These are phyloP conservation scores for Moelleriella libera DNA, from an alignment of 2,329 filamentous ascomycete genomes.

Conservation along the genomic window DNA sequence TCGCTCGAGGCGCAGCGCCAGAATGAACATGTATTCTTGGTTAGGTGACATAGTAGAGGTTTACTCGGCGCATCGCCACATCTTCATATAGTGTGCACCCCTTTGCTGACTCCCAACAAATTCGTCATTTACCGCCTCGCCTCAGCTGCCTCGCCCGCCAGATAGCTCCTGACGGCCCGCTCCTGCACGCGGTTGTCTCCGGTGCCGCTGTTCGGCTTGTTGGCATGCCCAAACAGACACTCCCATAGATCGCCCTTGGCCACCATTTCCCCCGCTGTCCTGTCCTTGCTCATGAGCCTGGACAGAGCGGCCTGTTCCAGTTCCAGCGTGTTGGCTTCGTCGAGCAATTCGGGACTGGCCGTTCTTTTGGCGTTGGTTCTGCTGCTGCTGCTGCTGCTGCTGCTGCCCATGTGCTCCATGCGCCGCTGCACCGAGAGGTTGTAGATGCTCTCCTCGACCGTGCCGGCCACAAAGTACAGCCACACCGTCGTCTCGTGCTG, in stretches of 20 bases:
- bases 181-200: conserved; percentile 15
- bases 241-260: conserved; percentile 70
- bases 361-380: conserved; percentile 21
- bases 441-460: conserved; percentile 87
- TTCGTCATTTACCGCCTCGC: neutral
- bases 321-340: conserved; percentile 70
- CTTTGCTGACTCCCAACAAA: too few relatives aligned
- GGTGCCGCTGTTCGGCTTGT: conserved; percentile 12
- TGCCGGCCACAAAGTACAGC: conserved; percentile 85
- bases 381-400: conserved; percentile 18
- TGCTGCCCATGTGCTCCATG: conserved; percentile 57
- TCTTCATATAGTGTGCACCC: too few relatives aligned
- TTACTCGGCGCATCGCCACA: too few relatives aligned
- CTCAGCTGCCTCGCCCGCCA: conserved; percentile 29
- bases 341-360: conserved; percentile 30
- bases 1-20: too few relatives aligned
- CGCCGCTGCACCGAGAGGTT: conserved; percentile 69
- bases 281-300: conserved; percentile 56
- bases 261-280: conserved; percentile 66
- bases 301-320: conserved; percentile 59
- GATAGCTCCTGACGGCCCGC: conserved; percentile 22
- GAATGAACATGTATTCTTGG: too few relatives aligned
- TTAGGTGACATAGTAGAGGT: too few relatives aligned
- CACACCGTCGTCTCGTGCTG: conserved; percentile 79
- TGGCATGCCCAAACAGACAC: conserved; percentile 62